Evolutionary conservation across 176 grass and related monocot species (phyloP).

Genomic region (Echinochloa phyllopogon): DNA sequence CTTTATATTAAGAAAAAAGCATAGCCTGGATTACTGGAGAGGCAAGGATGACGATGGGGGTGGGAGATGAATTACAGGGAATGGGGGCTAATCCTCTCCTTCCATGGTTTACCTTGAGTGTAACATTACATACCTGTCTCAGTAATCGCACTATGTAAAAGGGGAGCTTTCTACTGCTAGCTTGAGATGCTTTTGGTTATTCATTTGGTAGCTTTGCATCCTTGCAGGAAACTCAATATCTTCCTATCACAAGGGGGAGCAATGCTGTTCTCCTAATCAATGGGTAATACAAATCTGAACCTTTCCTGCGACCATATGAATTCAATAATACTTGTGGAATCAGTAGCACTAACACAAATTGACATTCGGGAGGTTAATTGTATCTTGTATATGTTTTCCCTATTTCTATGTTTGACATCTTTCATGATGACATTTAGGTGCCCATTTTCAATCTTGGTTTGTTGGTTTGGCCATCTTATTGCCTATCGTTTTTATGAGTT

Average conservation of each 20-base stretch:
- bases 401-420: neutral
- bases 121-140: neutral
- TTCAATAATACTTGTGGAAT: conserved; percentile 8
- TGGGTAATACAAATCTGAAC: conserved; percentile 66
- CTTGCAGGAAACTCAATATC: conserved; percentile 93
- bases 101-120: neutral
- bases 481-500: neutral
- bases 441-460: conserved; percentile 9
- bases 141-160: neutral
- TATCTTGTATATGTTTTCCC: neutral
- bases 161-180: neutral
- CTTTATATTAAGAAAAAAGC: conserved; percentile 18
- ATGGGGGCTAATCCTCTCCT: neutral
- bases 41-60: neutral
- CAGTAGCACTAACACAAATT: neutral
- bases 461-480: neutral
- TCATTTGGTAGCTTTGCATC: conserved; percentile 45
- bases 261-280: conserved; percentile 96
- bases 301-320: conserved; percentile 15
- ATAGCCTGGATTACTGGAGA: conserved; percentile 30
- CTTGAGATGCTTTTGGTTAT: conserved; percentile 23
- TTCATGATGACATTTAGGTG: conserved; percentile 24
- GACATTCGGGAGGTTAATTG: neutral
- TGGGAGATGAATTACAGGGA: neutral
- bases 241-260: conserved; percentile 96